phyloP scores from a whole-genome alignment of 345 rosid species.

The Eutrema japonicum region DNA sequence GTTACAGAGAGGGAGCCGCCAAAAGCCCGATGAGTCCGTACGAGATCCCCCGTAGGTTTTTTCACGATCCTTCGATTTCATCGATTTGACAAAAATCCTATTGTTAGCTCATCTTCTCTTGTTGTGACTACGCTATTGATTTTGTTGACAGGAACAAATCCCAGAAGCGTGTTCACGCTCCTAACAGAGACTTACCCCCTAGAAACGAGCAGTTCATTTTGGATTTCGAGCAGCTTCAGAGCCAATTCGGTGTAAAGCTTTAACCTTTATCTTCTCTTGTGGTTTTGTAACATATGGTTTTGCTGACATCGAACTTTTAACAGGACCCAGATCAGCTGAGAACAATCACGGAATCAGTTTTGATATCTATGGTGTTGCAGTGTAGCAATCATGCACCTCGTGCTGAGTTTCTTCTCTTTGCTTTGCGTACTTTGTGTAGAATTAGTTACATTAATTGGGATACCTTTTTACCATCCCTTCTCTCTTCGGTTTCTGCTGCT shows the following conservation, averaged over 20 bases:
- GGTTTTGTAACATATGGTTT: neutral
- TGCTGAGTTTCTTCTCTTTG: slow-evolving; percentile 93
- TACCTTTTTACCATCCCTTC: slow-evolving; percentile 76
- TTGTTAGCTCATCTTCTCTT: neutral
- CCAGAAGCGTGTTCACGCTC: slow-evolving; percentile 85
- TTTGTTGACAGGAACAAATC: slow-evolving; percentile 68
- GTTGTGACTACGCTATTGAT: neutral
- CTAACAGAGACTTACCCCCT: slow-evolving; percentile 86
- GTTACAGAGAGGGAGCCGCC: slow-evolving; percentile 73
- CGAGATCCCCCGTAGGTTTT: slow-evolving; percentile 79
- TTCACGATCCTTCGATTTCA: neutral
- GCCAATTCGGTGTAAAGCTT: slow-evolving; percentile 66
- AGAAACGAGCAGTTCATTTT: slow-evolving; percentile 83
- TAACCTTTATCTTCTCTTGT: slow-evolving; percentile 10
- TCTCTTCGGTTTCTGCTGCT: slow-evolving; percentile 77
- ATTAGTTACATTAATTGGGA: slow-evolving; percentile 92
- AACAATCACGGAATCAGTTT: slow-evolving; percentile 74
- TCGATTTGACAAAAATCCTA: neutral
- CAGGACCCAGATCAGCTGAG: slow-evolving; percentile 93
- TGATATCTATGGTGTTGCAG: slow-evolving; percentile 76
- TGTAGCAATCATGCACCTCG: slow-evolving; percentile 87
- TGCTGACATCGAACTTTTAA: slow-evolving; percentile 27
- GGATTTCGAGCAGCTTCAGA: slow-evolving; percentile 86
- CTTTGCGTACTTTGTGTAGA: slow-evolving; percentile 70
- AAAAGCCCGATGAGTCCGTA: slow-evolving; percentile 69